Evolutionary conservation across 768 basidiomycete genomes (phyloP), one percentile per base, ranked within the genome.

Genomic region (Kwoniella heveanensis): DNA sequence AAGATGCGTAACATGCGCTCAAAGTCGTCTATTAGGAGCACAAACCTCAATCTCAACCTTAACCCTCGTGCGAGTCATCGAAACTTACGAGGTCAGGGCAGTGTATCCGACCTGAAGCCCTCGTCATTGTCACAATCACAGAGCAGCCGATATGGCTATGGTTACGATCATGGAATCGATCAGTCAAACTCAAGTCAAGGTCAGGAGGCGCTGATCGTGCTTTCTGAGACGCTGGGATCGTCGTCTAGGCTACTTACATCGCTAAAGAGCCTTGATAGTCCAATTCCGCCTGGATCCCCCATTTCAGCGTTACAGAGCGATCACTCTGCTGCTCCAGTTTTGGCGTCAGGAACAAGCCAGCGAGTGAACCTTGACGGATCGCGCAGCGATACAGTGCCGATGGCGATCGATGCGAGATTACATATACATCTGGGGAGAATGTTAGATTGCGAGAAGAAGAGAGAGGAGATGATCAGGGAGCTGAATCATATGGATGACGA

Each of bases 401-500:
- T 21, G 17, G 15, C 6, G 2, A 19, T 62, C 9, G 54, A 62
- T 17, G 22, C 27, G 25, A 55, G 25, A 17, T 39, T 62, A 25
- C 61, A 62, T 32, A 44, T 17, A 21, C 61, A 69, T 64, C 25
- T 62, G 57, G 50, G 36, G n/a, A 51, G 37, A 32, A 51, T 69
- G 60, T 24, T 44, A 25, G 55, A 59, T 24, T 30, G 52, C 29
- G 65, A 62, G 54, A 57, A 44, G 50, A 56, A 21, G 22, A 36
- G 64, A 22, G 68, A 63, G 39, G 68, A 64, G 44, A 49, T 48
- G 57, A 39, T 66, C 19, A 56, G 61, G 50, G 54, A 63, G 17
- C 29, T 69, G 54, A 52, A 49, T 21, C 50, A 50, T 17, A 32
- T 59, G 27, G 47, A 9, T 13, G 47, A 44, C 22, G 60, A 65